These are phyloP conservation scores for Phytophthora foliorum DNA, from an alignment of 352 stramenopile genomes.

Conservation along the genomic window DNA sequence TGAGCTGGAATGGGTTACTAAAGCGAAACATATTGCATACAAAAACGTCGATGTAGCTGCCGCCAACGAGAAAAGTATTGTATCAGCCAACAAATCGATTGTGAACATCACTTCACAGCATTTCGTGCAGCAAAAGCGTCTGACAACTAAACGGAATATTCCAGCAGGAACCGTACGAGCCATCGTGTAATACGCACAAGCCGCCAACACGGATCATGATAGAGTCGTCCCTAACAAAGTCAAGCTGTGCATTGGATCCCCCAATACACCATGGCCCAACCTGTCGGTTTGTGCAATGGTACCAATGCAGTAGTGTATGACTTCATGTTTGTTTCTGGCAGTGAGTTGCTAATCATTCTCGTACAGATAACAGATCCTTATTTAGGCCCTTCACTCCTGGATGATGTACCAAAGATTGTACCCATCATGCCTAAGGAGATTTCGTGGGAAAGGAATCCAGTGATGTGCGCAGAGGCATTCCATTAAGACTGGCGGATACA, in stretches of 20 bases:
- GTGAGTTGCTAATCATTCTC: neutral
- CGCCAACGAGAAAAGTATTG: too few species aligned
- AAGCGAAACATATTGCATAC: constrained; percentile 2
- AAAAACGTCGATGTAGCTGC: neutral
- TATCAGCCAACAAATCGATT: too few species aligned
- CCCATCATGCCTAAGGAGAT: neutral
- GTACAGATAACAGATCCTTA: neutral
- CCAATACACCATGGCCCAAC: too few species aligned
- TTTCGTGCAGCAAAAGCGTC: neutral
- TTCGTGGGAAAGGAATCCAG: constrained; percentile 1
- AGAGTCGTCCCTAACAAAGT: neutral
- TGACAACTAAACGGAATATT: constrained; percentile 1
- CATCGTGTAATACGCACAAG: neutral
- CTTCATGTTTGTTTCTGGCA: constrained; percentile 1
- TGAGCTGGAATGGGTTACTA: neutral
- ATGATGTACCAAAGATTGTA: neutral
- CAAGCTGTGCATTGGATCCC: neutral
- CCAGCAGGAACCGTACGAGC: neutral
- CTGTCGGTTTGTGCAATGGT: too few species aligned
- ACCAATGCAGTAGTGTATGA: neutral
- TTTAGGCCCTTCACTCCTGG: neutral
- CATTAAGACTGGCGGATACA: too few species aligned
- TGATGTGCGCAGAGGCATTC: too few species aligned
- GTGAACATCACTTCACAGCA: too few species aligned
- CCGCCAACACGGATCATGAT: neutral